Conservation (phyloP, 495 filamentous ascomycete species). For the Tuber brumale region DNA sequence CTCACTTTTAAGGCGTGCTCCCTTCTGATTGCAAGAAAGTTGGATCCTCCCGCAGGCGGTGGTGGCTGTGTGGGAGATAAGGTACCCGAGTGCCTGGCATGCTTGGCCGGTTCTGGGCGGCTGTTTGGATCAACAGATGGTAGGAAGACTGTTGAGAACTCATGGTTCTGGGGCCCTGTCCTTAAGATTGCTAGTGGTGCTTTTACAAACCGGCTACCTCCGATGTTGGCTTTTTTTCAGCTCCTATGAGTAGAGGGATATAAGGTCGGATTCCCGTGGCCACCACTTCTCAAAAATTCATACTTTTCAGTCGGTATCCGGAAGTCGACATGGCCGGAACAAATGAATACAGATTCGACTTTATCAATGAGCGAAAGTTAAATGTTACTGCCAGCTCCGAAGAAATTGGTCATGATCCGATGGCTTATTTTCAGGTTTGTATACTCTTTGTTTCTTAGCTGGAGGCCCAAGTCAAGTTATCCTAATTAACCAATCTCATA, state of each 20-base stretch:
- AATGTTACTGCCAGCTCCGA: neutral
- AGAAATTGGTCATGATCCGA: neutral
- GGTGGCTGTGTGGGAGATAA: neutral
- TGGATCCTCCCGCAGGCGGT: neutral
- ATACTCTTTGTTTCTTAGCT: neutral
- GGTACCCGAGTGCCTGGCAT: neutral
- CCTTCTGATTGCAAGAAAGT: neutral
- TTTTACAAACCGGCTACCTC: neutral
- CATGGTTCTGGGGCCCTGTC: neutral
- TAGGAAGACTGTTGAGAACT: neutral
- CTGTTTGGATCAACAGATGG: neutral
- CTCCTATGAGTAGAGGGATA: neutral
- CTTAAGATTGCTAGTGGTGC: neutral
- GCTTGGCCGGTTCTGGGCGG: neutral
- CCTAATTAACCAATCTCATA: neutral
- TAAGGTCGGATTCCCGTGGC: neutral
- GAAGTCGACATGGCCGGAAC: neutral
- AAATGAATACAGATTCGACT: neutral
- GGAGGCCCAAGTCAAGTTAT: neutral
- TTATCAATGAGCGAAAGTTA: neutral
- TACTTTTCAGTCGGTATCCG: neutral
- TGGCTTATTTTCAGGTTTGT: neutral
- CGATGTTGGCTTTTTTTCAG: neutral
- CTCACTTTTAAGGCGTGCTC: neutral
- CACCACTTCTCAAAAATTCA: neutral